phyloP scores from a whole-genome alignment of 116 monocot genomes.

The Phalaenopsis hybrid region DNA sequence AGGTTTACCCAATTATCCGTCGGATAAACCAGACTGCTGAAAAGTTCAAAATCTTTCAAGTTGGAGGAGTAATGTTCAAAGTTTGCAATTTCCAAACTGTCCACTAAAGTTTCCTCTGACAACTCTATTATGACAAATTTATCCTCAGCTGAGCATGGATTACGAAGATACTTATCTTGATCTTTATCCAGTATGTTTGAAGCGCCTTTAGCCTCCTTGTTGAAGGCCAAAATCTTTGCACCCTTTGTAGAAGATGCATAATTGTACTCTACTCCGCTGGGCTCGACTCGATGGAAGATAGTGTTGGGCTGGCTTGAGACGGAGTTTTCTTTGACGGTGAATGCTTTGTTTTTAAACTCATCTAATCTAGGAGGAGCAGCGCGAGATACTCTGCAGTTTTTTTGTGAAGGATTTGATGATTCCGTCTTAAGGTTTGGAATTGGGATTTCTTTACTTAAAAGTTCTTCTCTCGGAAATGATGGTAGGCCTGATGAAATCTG shows the following conservation, averaged over 20 bases:
- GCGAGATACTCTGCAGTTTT: constrained; percentile 53
- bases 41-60: constrained; percentile 78
- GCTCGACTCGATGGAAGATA: constrained; percentile 62
- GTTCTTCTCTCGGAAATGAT: constrained; percentile 8
- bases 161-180: constrained; percentile 88
- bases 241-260: constrained; percentile 77
- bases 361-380: constrained; percentile 62
- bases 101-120: constrained; percentile 95
- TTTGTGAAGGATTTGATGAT: constrained; percentile 14
- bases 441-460: constrained; percentile 3
- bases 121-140: constrained; percentile 83
- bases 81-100: constrained; percentile 74
- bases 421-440: constrained; percentile 26
- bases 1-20: constrained; percentile 73
- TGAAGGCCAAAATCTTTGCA: constrained; percentile 78
- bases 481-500: not conserved
- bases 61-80: constrained; percentile 99
- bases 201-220: constrained; percentile 97
- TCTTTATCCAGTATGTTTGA: constrained; percentile 87
- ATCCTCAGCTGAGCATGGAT: constrained; percentile 90
- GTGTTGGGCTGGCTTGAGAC: constrained; percentile 24
- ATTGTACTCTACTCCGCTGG: constrained; percentile 64
- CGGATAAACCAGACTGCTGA: constrained; percentile 74
- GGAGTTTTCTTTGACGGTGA: constrained; percentile 48
- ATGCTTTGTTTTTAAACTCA: constrained; percentile 78